Percentiles rank a stretch among this genome's conserved stretches.
Conservation (phyloP, 306 rosid genomes). For the Cercis canadensis region DNA sequence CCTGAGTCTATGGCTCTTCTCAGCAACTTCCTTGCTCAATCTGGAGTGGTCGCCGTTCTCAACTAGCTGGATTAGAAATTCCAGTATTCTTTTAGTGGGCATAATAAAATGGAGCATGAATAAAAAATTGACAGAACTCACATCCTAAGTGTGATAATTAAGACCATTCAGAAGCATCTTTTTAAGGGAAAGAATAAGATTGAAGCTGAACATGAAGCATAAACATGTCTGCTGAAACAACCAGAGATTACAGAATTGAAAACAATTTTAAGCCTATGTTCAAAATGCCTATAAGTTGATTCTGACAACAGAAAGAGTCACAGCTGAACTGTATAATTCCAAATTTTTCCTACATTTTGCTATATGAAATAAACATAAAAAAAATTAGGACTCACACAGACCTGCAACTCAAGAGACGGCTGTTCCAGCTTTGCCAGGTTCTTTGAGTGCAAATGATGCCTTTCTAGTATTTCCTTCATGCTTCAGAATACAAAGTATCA, state of each 20-base stretch:
- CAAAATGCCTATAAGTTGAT: not conserved
- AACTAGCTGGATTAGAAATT: slow-evolving; percentile 63
- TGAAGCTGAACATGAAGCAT: too few relatives aligned
- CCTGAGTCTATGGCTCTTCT: slow-evolving; percentile 78
- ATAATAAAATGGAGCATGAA: not conserved
- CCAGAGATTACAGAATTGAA: not conserved
- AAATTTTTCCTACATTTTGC: not conserved
- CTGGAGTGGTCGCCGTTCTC: slow-evolving; percentile 68
- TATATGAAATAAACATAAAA: not conserved
- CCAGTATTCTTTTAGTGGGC: not conserved
- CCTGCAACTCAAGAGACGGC: slow-evolving; percentile 95
- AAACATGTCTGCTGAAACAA: not conserved
- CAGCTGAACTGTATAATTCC: too few relatives aligned
- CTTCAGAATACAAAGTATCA: slow-evolving; percentile 50
- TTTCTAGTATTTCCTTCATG: slow-evolving; percentile 80
- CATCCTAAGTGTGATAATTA: too few relatives aligned
- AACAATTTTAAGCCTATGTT: too few relatives aligned
- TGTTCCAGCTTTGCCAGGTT: slow-evolving; percentile 70
- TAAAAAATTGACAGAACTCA: too few relatives aligned
- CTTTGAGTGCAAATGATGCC: slow-evolving; percentile 79
- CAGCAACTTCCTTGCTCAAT: slow-evolving; percentile 78
- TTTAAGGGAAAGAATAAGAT: too few relatives aligned
- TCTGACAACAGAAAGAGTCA: too few relatives aligned
- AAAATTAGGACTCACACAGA: not conserved
- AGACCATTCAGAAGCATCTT: too few relatives aligned